These are phyloP conservation scores for Colletotrichum limetticola DNA, from an alignment of 2,329 filamentous ascomycete genomes.

Conservation along the genomic window DNA sequence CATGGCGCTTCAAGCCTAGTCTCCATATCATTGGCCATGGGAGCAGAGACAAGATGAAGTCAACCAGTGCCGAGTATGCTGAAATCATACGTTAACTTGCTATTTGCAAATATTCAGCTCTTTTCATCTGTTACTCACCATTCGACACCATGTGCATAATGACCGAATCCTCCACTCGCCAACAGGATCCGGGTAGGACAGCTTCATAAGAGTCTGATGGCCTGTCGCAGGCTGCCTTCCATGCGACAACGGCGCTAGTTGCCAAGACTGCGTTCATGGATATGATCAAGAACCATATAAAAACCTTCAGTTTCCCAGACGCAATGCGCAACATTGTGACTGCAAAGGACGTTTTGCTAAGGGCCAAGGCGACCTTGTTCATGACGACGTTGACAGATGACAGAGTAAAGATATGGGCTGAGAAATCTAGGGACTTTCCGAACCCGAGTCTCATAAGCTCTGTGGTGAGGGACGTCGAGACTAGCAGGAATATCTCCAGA, in stretches of 20 bases:
- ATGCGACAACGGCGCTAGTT: not conserved
- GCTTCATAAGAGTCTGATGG: slow-evolving; percentile 6
- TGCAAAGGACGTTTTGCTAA: slow-evolving; percentile 44
- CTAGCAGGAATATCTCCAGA: slow-evolving; percentile 12
- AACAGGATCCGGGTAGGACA: slow-evolving; percentile 6
- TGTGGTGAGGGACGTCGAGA: slow-evolving; percentile 18
- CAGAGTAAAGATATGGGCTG: slow-evolving; percentile 11
- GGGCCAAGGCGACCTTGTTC: slow-evolving; percentile 17
- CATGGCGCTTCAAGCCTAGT: slow-evolving; percentile 41
- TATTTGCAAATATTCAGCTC: too few species aligned
- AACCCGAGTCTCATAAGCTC: slow-evolving; percentile 31
- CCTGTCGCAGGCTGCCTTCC: slow-evolving; percentile 17
- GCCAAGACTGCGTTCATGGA: slow-evolving; percentile 36
- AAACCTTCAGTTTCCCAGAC: slow-evolving; percentile 30
- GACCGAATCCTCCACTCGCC: slow-evolving; percentile 4
- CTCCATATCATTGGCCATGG: slow-evolving; percentile 42
- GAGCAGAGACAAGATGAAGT: slow-evolving; percentile 31
- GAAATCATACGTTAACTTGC: not conserved
- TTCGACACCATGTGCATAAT: slow-evolving; percentile 23
- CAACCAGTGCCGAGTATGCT: slow-evolving; percentile 25
- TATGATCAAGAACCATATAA: slow-evolving; percentile 41
- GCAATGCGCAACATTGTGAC: slow-evolving; percentile 43
- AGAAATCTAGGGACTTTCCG: slow-evolving; percentile 16
- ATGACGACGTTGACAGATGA: slow-evolving; percentile 22
- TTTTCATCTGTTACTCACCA: not conserved